These are phyloP conservation scores for Neoboletus brunneissimus DNA, from an alignment of 768 basidiomycete species.

Conservation along the genomic window DNA sequence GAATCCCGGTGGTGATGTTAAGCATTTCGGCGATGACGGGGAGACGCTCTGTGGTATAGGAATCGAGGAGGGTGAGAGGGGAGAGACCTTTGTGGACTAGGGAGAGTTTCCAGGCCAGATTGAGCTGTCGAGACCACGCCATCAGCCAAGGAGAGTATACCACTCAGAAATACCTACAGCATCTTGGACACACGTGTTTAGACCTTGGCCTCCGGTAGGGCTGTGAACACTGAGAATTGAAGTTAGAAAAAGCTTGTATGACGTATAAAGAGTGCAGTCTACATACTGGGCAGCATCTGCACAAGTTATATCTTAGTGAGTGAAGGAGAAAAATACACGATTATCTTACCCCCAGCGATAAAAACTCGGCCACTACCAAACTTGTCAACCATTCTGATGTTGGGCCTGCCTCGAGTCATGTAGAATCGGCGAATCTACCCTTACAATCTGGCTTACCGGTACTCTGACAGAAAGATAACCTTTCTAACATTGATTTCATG, in stretches of 20 bases:
- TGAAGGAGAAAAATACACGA: background rate
- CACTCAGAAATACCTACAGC: constrained; percentile 28
- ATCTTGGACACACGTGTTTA: constrained; percentile 40
- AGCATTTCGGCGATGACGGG: constrained; percentile 48
- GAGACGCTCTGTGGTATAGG: constrained; percentile 44
- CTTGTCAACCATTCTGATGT: constrained; percentile 46
- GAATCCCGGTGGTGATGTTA: constrained; percentile 33
- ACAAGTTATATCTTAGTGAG: background rate
- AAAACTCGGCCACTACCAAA: constrained; percentile 45
- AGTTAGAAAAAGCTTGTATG: background rate
- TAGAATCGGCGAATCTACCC: background rate
- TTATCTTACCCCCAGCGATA: constrained; percentile 40
- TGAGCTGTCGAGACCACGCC: constrained; percentile 28
- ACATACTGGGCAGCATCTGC: constrained; percentile 47
- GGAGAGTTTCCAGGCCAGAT: constrained; percentile 46
- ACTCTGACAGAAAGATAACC: constrained; percentile 25
- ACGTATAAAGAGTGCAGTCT: background rate
- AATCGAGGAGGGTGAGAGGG: constrained; percentile 35
- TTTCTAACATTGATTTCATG: constrained; percentile 33
- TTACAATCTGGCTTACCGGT: constrained; percentile 23
- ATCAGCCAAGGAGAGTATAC: background rate
- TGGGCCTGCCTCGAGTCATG: constrained; percentile 33
- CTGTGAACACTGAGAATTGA: constrained; percentile 19
- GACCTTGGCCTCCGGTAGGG: constrained; percentile 31
- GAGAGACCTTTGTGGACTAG: constrained; percentile 40